Percentiles rank a stretch among this genome's conserved stretches.
These are phyloP conservation scores for Rosa lucieae DNA, from an alignment of 306 rosid species.

Conservation along the genomic window DNA sequence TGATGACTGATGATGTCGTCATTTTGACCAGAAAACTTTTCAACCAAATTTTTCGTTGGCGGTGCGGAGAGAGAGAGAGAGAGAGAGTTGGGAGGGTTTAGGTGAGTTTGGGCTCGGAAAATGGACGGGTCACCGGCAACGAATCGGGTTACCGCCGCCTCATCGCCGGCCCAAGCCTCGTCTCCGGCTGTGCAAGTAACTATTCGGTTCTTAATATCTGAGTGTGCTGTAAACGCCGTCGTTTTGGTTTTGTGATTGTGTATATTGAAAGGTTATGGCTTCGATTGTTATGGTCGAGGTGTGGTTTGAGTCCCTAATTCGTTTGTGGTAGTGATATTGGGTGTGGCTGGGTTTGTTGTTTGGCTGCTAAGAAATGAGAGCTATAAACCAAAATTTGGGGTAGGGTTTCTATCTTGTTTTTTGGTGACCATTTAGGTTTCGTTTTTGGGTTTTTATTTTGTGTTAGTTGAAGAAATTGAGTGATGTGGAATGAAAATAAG, in stretches of 20 bases:
- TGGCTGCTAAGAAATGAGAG: neutral
- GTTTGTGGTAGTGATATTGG: neutral
- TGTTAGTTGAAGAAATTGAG: neutral
- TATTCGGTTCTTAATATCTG: neutral
- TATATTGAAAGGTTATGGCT: too few species aligned
- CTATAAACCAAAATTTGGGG: neutral
- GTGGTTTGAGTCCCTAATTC: neutral
- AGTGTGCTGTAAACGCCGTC: neutral
- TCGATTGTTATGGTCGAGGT: neutral
- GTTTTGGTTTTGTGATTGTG: neutral
- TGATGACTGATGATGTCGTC: neutral
- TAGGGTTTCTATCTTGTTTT: neutral
- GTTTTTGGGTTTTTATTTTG: neutral
- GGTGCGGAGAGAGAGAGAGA: neutral
- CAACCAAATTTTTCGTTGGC: neutral
- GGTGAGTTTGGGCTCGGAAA: neutral
- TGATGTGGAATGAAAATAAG: neutral
- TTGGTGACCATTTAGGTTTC: too few species aligned
- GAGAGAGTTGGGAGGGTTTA: neutral
- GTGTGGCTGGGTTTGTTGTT: neutral
- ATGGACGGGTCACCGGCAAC: conserved; percentile 6
- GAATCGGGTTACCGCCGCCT: neutral
- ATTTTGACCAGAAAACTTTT: neutral
- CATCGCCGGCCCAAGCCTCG: neutral
- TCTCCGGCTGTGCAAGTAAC: conserved; percentile 12